These are phyloP conservation scores for Kalaharituber pfeilii DNA, from an alignment of 2,329 filamentous ascomycete species.

Conservation along the genomic window DNA sequence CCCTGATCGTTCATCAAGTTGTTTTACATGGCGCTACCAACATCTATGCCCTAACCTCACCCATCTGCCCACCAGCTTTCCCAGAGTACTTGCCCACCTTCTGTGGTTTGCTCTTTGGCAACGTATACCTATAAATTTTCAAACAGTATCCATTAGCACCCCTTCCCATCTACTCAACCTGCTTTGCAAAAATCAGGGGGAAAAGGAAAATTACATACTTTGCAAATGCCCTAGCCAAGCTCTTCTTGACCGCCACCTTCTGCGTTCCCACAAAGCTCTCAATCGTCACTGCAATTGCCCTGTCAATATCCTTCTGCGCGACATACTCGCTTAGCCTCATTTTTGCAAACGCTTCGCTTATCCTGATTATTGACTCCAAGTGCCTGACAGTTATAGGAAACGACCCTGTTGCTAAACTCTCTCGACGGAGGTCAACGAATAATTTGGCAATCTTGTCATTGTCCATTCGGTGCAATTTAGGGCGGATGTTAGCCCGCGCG, in stretches of 20 bases:
- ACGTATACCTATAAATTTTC: conserved; percentile 4
- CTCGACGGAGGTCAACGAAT: conserved; percentile 89
- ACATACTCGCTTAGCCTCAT: conserved; percentile 98
- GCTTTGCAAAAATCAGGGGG: neutral
- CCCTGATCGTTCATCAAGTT: no score
- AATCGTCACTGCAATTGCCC: conserved; percentile 89
- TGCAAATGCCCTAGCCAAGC: conserved; percentile 79
- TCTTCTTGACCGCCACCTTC: conserved; percentile 96
- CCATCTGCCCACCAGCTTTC: neutral
- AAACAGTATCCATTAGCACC: neutral
- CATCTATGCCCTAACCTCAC: neutral
- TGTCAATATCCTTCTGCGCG: conserved; percentile 75
- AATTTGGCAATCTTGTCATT: conserved; percentile 89
- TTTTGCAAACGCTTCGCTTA: conserved; percentile 83
- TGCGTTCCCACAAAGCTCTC: conserved; percentile 92
- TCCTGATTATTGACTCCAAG: conserved; percentile 92
- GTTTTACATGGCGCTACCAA: no score
- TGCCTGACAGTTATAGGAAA: conserved; percentile 98
- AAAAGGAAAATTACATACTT: conserved; percentile 54
- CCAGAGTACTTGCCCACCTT: conserved; percentile 4
- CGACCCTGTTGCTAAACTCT: conserved; percentile 80
- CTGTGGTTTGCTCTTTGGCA: conserved; percentile 12
- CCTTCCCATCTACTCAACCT: no score
- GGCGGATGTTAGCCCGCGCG: conserved; percentile 69
- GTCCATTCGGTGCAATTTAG: conserved; percentile 93